phyloP scores from a whole-genome alignment of 129 eudicot species.

The Sambucus nigra region DNA sequence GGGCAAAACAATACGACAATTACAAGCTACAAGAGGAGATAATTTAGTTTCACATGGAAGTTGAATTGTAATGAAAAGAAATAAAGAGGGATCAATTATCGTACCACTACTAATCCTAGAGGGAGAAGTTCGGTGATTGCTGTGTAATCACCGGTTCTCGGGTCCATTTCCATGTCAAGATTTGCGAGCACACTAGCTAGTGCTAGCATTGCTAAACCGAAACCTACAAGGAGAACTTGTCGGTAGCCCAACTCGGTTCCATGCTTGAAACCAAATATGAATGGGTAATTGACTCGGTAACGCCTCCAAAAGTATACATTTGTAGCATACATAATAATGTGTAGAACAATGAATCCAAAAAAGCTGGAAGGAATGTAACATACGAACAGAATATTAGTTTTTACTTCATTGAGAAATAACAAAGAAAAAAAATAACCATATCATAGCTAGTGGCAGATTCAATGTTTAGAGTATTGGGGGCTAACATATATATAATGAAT shows the following conservation, averaged over 20 bases:
- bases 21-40: too few species aligned
- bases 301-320: slow-evolving; percentile 40
- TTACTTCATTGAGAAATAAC: too few species aligned
- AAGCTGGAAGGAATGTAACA: slow-evolving; percentile 23
- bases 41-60: too few species aligned
- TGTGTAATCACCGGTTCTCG: slow-evolving; percentile 3
- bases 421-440: too few species aligned
- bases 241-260: slow-evolving; percentile 34
- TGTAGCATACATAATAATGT: slow-evolving; percentile 37
- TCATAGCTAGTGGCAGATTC: too few species aligned
- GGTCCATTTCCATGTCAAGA: slow-evolving; percentile 23
- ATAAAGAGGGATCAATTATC: too few species aligned
- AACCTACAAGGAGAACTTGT: slow-evolving; percentile 28
- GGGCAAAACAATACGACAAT: too few species aligned
- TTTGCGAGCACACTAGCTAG: slow-evolving; percentile 28
- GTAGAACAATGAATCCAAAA: slow-evolving; percentile 32
- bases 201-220: slow-evolving; percentile 27
- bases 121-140: slow-evolving; percentile 12
- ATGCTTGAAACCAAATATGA: slow-evolving; percentile 42
- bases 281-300: slow-evolving; percentile 32
- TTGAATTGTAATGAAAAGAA: too few species aligned
- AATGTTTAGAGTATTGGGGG: too few species aligned
- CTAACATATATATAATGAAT: too few species aligned
- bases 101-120: slow-evolving; percentile 11
- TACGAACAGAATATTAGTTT: too few species aligned